Conservation (phyloP, 352 stramenopile species). For the Globisporangium radiosum region DNA sequence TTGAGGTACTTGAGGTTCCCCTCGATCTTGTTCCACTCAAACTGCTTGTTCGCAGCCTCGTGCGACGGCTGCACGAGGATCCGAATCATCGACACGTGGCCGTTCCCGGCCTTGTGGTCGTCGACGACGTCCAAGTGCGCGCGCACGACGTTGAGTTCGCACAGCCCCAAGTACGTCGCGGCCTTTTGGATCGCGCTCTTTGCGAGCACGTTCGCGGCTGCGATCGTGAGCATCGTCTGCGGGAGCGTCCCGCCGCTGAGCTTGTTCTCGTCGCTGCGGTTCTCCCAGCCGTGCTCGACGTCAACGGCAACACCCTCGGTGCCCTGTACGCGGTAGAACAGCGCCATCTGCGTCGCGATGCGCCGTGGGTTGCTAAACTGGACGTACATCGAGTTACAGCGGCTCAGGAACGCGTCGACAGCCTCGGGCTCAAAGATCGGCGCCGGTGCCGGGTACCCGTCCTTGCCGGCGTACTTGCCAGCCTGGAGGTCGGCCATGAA, state of each 20-base stretch:
- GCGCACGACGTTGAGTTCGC: constrained; percentile 92
- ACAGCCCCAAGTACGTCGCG: constrained; percentile 86
- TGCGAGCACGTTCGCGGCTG: constrained; percentile 74
- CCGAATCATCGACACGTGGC: constrained; percentile 71
- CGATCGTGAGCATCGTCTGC: constrained; percentile 84
- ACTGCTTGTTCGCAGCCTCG: constrained; percentile 46
- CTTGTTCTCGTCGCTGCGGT: constrained; percentile 78
- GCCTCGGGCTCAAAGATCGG: constrained; percentile 51
- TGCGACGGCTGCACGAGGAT: constrained; percentile 71
- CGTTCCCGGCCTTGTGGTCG: constrained; percentile 69
- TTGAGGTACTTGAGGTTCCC: constrained; percentile 88
- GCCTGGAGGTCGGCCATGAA: constrained; percentile 71
- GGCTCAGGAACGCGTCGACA: constrained; percentile 60
- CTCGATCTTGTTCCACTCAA: constrained; percentile 79
- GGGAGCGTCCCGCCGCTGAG: constrained; percentile 37
- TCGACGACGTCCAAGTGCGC: constrained; percentile 94
- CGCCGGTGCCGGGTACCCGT: constrained; percentile 44
- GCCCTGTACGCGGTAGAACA: constrained; percentile 60
- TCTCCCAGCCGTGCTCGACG: constrained; percentile 82
- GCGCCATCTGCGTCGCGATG: constrained; percentile 59
- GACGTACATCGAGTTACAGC: constrained; percentile 80
- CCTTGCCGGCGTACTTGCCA: constrained; percentile 56
- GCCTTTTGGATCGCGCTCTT: constrained; percentile 80
- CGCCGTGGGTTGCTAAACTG: constrained; percentile 74
- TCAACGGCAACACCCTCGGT: constrained; percentile 71